Evolutionary conservation across 2,329 filamentous ascomycete genomes (phyloP), one percentile per base, ranked within the genome.

Genomic region (Fusarium tricinctum): DNA sequence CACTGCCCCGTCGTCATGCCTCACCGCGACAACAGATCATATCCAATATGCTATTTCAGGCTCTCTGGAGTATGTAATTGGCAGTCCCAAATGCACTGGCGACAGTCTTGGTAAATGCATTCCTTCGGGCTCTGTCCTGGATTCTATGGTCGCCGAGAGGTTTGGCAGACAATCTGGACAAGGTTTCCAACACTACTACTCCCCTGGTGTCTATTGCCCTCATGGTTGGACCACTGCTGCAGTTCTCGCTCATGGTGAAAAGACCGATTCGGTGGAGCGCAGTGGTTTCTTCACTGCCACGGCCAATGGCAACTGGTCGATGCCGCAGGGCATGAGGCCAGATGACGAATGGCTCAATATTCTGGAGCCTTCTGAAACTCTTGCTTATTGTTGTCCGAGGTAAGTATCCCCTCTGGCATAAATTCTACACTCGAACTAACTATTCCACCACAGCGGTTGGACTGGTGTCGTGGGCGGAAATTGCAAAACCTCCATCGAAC

Each of bases 151-250:
- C 8, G 9, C 35, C 19, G n/a, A 4, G 9, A 26, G 45, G 6
- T 23, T 15, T 5, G 13, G 39, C 22, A 17, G 48, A 15, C n/a
- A 45, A 35, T 44, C 63, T 5, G 38, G 47, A 1, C 59, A 67
- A 7, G 63, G 58, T 3, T 53, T 65, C 14, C 35, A 74, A 15
- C 26, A 45, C 0, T 73, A 75, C 42, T 61, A 70, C 55, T 77
- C 75, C 0, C 72, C 73, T 0, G 75, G 70, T 1, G 22, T 73
- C 3, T 40, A 51, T 9, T 78, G 72, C 13, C 74, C 73, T 2
- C 60, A 68, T 0, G 68, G 67, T 0, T 74, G 73, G 71, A 74
- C 70, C 8, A 76, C 72, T 4, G 73, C 59, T 1, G 74, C 67
- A 14, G 30, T 60, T 2, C 38, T 73, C 19, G 61, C 61, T 1